Evolutionary conservation across 768 basidiomycete species (phyloP).

Genomic region (Inosperma sp.): DNA sequence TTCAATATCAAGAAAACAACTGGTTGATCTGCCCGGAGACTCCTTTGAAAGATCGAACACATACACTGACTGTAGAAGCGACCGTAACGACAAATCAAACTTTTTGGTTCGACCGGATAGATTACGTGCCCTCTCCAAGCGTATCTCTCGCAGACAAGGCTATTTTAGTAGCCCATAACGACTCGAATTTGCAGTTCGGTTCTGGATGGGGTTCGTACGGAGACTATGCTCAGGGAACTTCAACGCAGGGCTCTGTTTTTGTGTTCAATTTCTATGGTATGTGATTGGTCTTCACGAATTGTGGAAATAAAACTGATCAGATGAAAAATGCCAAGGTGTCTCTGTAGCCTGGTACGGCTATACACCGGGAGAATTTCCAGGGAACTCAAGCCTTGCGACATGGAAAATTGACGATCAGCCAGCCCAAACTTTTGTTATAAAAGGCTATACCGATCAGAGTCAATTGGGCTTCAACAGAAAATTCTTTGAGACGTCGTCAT

Average conservation of each 20-base stretch:
- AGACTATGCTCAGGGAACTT: neutral
- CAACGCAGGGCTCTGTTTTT: neutral
- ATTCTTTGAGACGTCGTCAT: conserved; percentile 22
- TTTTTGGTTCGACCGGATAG: conserved; percentile 29
- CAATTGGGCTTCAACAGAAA: conserved; percentile 25
- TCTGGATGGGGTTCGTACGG: conserved; percentile 3
- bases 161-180: neutral
- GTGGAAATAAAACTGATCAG: neutral
- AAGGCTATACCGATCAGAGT: conserved; percentile 16
- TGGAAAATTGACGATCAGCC: conserved; percentile 21
- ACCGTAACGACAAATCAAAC: conserved; percentile 20
- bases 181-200: conserved; percentile 3
- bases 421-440: conserved; percentile 17
- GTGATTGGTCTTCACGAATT: neutral
- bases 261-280: conserved; percentile 18
- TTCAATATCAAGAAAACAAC: conserved; percentile 6
- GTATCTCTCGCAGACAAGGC: neutral
- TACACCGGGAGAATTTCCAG: too few relatives aligned
- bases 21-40: conserved; percentile 1
- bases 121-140: conserved; percentile 22
- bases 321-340: conserved; percentile 2
- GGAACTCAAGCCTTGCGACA: too few relatives aligned
- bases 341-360: too few relatives aligned
- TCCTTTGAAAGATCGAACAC: neutral
- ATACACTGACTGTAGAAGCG: conserved; percentile 14